These are phyloP conservation scores for Prunus salicina DNA, from an alignment of 306 rosid genomes.

Conservation along the genomic window DNA sequence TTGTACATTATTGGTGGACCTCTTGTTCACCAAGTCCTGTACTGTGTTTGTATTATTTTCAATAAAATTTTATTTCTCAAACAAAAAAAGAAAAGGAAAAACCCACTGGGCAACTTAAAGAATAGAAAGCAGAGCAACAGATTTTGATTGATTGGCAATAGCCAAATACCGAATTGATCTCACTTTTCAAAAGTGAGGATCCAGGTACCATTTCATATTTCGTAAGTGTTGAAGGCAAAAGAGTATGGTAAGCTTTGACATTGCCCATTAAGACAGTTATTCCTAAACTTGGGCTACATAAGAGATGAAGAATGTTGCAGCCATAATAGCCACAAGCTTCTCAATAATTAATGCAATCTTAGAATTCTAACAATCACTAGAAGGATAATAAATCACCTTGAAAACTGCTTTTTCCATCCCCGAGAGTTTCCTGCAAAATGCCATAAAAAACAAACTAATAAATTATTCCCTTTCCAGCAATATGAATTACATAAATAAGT, in stretches of 20 bases:
- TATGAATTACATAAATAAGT: neutral
- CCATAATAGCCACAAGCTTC: neutral
- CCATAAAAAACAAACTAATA: neutral
- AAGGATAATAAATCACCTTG: conserved; percentile 46
- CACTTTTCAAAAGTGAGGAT: neutral
- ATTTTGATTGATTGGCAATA: neutral
- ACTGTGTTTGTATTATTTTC: neutral
- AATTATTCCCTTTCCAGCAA: neutral
- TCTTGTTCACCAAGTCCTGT: neutral
- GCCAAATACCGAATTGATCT: neutral
- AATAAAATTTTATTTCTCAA: neutral
- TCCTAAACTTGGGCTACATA: neutral
- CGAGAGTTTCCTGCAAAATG: conserved; percentile 42
- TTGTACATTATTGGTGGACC: neutral
- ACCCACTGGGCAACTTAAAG: neutral
- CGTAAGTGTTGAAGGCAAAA: too few relatives aligned
- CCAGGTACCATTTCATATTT: neutral
- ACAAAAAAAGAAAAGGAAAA: neutral
- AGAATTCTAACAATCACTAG: conserved; percentile 2
- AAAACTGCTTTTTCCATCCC: conserved; percentile 29
- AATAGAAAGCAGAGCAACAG: neutral
- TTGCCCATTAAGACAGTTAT: neutral
- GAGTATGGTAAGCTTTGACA: neutral
- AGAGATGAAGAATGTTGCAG: neutral
- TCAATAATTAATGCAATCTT: conserved; percentile 8